These are phyloP conservation scores for Nakaseomyces bracarensis DNA, from an alignment of 1,139 yeast genomes.

Conservation along the genomic window DNA sequence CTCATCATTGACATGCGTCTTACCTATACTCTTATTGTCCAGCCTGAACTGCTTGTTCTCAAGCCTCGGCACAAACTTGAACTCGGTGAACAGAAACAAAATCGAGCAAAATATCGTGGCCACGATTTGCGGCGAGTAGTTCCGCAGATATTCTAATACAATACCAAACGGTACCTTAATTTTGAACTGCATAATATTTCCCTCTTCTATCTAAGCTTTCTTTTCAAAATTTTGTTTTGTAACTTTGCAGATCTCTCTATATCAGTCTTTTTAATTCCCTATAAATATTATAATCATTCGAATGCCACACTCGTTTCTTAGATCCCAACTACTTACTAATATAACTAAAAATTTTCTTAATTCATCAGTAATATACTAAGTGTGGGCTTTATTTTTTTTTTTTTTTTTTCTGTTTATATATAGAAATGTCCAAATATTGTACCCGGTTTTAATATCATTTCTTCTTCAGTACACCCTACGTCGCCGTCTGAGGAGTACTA, in stretches of 20 bases:
- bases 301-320: no score
- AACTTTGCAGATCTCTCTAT: no score
- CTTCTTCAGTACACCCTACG: not conserved
- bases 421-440: slow-evolving; percentile 3
- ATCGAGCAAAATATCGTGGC: slow-evolving; percentile 11
- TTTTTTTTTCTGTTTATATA: not conserved
- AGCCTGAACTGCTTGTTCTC: slow-evolving; percentile 15
- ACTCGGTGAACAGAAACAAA: slow-evolving; percentile 19
- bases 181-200: slow-evolving; percentile 10
- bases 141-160: slow-evolving; percentile 47
- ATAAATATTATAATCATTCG: no score
- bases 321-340: no score
- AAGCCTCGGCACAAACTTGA: slow-evolving; percentile 17
- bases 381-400: not conserved
- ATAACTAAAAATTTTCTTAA: no score
- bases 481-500: not conserved
- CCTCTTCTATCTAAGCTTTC: no score
- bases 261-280: no score
- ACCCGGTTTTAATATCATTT: not conserved
- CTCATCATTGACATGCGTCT: slow-evolving; percentile 19
- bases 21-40: slow-evolving; percentile 16
- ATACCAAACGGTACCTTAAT: slow-evolving; percentile 51
- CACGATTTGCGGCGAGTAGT: slow-evolving; percentile 11
- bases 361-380: no score
- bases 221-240: no score